phyloP scores from a whole-genome alignment of 495 filamentous ascomycete species.

The Hypomontagnella submonticulosa region DNA sequence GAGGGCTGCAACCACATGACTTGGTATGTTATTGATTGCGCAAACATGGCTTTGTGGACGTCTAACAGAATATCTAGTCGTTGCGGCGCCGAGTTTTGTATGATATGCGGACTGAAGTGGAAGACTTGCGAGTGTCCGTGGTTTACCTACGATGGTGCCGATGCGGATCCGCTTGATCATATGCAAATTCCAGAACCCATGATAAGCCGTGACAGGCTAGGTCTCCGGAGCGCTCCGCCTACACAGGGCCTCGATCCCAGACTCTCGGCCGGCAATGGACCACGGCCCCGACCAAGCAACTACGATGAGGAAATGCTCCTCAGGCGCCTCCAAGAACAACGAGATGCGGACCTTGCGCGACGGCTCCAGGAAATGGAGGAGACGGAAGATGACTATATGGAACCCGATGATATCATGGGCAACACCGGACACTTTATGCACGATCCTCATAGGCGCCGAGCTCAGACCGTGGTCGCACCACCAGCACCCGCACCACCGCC shows the following conservation, averaged over 20 bases:
- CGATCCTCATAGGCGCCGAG: constrained; percentile 57
- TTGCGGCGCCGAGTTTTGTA: constrained; percentile 85
- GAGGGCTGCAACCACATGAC: constrained; percentile 90
- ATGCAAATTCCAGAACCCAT: constrained; percentile 63
- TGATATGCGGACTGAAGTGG: constrained; percentile 81
- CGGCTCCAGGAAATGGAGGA: constrained; percentile 61
- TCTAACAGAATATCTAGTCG: constrained; percentile 59
- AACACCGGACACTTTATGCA: constrained; percentile 59
- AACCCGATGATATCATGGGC: constrained; percentile 51
- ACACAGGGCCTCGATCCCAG: constrained; percentile 17
- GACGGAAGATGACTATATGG: constrained; percentile 55
- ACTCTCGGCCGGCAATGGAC: constrained; percentile 18
- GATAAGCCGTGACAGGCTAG: constrained; percentile 42
- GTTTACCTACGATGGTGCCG: constrained; percentile 74
- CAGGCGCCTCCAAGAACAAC: constrained; percentile 64
- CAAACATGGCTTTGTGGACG: background rate
- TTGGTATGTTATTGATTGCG: constrained; percentile 63
- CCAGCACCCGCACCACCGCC: constrained; percentile 53
- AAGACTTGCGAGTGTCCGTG: constrained; percentile 84
- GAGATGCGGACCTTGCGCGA: constrained; percentile 67
- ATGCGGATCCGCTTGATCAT: constrained; percentile 67
- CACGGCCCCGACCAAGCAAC: constrained; percentile 53
- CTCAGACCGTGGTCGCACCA: constrained; percentile 53
- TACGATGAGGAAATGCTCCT: constrained; percentile 65
- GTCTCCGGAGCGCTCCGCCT: constrained; percentile 26